Percentiles rank a stretch among this genome's conserved stretches.
These are phyloP conservation scores for Pilatotrama ljubarskyi DNA, from an alignment of 768 basidiomycete genomes.

Conservation along the genomic window DNA sequence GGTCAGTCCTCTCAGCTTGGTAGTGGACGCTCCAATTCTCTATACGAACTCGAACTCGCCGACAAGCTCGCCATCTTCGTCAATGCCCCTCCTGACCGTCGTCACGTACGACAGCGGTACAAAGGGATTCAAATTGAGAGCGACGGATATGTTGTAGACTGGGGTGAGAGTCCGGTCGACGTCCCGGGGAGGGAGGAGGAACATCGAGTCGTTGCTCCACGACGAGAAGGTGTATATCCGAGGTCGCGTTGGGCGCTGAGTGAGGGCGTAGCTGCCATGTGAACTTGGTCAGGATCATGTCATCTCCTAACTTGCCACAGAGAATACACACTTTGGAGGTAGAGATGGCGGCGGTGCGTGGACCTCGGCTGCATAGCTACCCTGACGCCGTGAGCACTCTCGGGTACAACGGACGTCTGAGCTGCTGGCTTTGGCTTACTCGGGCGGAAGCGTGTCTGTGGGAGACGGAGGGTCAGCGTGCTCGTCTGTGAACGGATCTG, in stretches of 20 bases:
- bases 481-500: constrained; percentile 19
- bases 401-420: neutral
- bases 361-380: constrained; percentile 5
- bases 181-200: constrained; percentile 38
- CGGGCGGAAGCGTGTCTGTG: constrained; percentile 9
- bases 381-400: neutral
- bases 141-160: constrained; percentile 43
- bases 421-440: neutral
- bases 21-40: neutral
- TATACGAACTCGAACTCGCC: constrained; percentile 41
- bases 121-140: constrained; percentile 48
- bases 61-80: constrained; percentile 36
- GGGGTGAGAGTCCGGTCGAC: constrained; percentile 31
- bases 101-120: constrained; percentile 47
- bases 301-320: too few species aligned
- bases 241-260: constrained; percentile 31
- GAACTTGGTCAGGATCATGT: neutral
- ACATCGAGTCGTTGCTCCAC: constrained; percentile 37
- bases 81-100: constrained; percentile 34
- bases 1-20: neutral
- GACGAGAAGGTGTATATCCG: constrained; percentile 42
- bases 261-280: constrained; percentile 10
- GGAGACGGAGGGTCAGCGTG: constrained; percentile 9
- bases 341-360: neutral
- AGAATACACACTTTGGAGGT: constrained; percentile 13